Evolutionary conservation across 192 early-diverging fungal genomes (phyloP), one percentile per base, ranked within the genome.

Genomic region (Backusella macrospora): DNA sequence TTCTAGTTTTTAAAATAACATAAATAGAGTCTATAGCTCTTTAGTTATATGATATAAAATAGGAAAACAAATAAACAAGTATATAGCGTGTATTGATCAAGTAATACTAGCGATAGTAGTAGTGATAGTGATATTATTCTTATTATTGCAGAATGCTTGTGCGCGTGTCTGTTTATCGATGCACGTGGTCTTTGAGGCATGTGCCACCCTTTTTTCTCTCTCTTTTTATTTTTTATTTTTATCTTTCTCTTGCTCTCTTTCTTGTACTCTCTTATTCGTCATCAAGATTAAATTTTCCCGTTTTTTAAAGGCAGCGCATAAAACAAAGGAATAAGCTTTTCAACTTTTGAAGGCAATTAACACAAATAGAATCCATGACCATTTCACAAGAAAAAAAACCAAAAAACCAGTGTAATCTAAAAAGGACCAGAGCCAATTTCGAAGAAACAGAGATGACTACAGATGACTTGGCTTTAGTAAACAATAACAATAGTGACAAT

Each of bases 231-330:
- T 59, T 49, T 59, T 59, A 14, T 12, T 4, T 5, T 9, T 18
- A n/a, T 23, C 23, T 59, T 55, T 55, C 12, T 13, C 21, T 23
- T 10, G 9, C 29, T 34, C 29, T 34, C 5, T 23, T 34, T 34
- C 29, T 34, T 34, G 29, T 34, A 34, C 29, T 26, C 21, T 52
- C 46, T 18, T 49, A 18, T 49, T 49, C 48, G 16, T 49, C 5
- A n/a, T 59, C 52, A 59, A 52, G 21, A 8, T 21, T 18, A 18
- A 52, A 52, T 21, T 8, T 59, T 23, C 21, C 21, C 21, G 49
- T 6, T 52, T 59, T 59, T 59, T 26, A 59, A 59, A 59, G 21
- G 18, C 52, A 59, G 52, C 52, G 52, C 52, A 59, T 59, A 59
- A 59, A 59, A 23, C 2, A 34, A 34, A 0, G 29, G 29, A 34